Percentiles rank a stretch among this genome's conserved stretches.
Evolutionary conservation across 1,139 yeast species (phyloP).

Genomic region (Debaryomycetaceae sp.): DNA sequence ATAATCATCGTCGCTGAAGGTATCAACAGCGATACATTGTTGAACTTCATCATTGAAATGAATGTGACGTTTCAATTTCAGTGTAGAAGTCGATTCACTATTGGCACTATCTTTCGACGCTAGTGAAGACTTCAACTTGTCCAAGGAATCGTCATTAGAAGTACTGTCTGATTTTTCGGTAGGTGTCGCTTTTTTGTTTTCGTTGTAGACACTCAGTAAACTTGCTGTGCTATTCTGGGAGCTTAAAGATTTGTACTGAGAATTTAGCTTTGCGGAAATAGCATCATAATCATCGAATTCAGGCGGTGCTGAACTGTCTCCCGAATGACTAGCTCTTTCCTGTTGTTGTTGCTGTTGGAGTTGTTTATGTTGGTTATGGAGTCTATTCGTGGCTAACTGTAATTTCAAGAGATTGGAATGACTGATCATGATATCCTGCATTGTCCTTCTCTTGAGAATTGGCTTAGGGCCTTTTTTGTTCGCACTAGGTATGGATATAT

Average conservation of each 20-base stretch:
- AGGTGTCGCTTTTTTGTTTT: constrained; percentile 1
- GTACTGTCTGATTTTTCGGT: not conserved
- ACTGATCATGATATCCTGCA: constrained; percentile 68
- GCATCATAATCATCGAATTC: constrained; percentile 55
- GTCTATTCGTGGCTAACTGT: constrained; percentile 41
- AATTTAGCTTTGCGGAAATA: constrained; percentile 56
- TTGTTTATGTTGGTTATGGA: constrained; percentile 24
- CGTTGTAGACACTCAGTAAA: constrained; percentile 5
- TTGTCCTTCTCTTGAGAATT: constrained; percentile 76
- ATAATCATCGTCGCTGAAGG: constrained; percentile 27
- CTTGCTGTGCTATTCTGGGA: constrained; percentile 15
- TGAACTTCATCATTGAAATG: constrained; percentile 92
- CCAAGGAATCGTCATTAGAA: not conserved
- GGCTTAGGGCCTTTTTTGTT: constrained; percentile 53
- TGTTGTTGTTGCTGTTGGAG: constrained; percentile 23
- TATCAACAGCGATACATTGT: constrained; percentile 77
- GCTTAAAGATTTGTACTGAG: constrained; percentile 41
- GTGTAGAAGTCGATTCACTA: not conserved
- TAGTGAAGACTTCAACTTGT: not conserved
- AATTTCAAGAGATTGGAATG: constrained; percentile 50
- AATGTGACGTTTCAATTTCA: constrained; percentile 53
- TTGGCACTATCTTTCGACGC: not conserved
- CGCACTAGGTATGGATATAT: constrained; percentile 32
- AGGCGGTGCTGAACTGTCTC: constrained; percentile 26
- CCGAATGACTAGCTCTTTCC: constrained; percentile 8